A percentile compares a stretch with the other conserved stretches of the same genome.
Conservation (phyloP, 176 grass and related monocot genomes). For the Rhynchospora tenuis region DNA sequence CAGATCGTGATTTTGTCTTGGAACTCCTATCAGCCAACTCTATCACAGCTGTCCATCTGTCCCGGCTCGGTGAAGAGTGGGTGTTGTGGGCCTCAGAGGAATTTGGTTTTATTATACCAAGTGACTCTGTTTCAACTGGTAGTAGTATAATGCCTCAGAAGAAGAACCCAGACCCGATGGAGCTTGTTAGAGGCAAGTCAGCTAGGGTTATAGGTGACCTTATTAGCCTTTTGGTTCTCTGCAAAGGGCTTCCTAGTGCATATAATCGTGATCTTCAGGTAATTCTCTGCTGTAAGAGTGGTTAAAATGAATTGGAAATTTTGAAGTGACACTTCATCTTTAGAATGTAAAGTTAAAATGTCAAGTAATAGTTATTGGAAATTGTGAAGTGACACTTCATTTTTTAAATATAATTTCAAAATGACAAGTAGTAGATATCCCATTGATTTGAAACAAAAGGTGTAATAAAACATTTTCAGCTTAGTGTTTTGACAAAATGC, state of each 20-base stretch:
- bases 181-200: constrained; percentile 96
- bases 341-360: neutral
- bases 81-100: constrained; percentile 98
- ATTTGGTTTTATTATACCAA: constrained; percentile 85
- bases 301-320: neutral
- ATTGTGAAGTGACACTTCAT: neutral
- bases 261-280: constrained; percentile 98
- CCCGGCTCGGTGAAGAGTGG: constrained; percentile 96
- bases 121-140: constrained; percentile 91
- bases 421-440: neutral
- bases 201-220: constrained; percentile 91
- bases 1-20: constrained; percentile 92
- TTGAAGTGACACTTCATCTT: neutral
- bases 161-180: constrained; percentile 98
- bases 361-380: neutral
- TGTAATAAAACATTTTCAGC: neutral
- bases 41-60: constrained; percentile 81
- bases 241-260: constrained; percentile 90
- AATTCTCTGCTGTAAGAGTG: neutral
- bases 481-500: neutral
- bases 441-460: neutral
- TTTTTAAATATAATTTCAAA: neutral
- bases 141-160: constrained; percentile 99
- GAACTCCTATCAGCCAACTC: constrained; percentile 91
- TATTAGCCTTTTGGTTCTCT: constrained; percentile 70